phyloP scores from a whole-genome alignment of 1,139 yeast genomes.

The Zygosaccharomyces sapae region DNA sequence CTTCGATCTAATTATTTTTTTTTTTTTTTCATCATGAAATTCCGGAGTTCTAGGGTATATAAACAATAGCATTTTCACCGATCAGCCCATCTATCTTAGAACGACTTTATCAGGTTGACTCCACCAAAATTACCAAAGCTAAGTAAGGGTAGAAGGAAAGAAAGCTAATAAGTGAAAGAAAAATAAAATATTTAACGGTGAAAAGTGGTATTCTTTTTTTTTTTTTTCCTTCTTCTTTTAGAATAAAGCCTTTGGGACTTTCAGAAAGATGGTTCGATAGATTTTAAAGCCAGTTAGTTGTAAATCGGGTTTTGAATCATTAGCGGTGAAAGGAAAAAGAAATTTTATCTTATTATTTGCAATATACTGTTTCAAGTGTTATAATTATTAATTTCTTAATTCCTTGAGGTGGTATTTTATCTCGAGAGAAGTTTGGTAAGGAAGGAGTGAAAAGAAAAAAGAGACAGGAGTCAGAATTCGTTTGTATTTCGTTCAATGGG shows the following conservation, averaged over 20 bases:
- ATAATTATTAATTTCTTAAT: too few species aligned
- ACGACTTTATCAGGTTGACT: too few species aligned
- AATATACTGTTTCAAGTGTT: too few species aligned
- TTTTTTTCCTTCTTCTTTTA: not conserved
- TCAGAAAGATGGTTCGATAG: slow-evolving; percentile 2
- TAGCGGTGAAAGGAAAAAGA: not conserved
- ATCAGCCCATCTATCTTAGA: not conserved
- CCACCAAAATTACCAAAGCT: not conserved
- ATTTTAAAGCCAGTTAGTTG: not conserved
- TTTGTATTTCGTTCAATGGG: not conserved
- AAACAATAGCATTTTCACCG: slow-evolving; percentile 1
- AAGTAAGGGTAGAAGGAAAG: not conserved
- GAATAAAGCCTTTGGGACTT: not conserved
- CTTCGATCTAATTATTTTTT: not conserved
- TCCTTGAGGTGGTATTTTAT: not conserved
- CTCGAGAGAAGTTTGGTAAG: not conserved
- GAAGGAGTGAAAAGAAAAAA: too few species aligned
- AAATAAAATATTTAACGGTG: not conserved
- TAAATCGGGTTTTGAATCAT: not conserved
- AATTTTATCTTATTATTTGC: too few species aligned
- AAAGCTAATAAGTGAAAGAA: not conserved
- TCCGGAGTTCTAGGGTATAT: not conserved
- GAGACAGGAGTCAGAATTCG: not conserved
- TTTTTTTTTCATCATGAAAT: not conserved
- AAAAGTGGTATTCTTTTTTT: not conserved